These are phyloP conservation scores for Amesomyces nigricolor DNA, from an alignment of 2,329 filamentous ascomycete species.

Conservation along the genomic window DNA sequence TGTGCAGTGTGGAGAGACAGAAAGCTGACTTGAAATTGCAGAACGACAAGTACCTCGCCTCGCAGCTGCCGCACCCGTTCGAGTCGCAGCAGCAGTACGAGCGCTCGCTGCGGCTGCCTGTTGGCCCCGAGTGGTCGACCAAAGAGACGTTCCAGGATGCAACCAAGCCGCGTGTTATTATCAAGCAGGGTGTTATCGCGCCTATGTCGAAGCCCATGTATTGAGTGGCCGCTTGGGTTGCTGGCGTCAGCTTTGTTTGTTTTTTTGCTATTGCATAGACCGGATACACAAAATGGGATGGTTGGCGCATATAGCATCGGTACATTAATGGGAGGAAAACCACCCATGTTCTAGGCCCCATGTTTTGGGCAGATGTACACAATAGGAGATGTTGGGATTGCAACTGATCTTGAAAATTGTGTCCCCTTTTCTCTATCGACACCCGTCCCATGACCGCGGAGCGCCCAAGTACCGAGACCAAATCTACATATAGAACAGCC, in stretches of 20 bases:
- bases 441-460: constrained; percentile 2
- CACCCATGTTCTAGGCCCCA: not conserved
- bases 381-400: not conserved
- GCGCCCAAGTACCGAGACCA: constrained; percentile 1
- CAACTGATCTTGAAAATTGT: not conserved
- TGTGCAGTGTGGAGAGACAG: not conserved
- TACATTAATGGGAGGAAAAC: not conserved
- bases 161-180: constrained; percentile 81
- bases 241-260: not conserved
- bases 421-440: constrained; percentile 3
- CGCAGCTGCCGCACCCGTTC: constrained; percentile 79
- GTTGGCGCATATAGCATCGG: not conserved
- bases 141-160: constrained; percentile 87
- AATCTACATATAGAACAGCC: not conserved
- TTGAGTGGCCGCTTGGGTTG: not conserved
- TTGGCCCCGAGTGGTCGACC: constrained; percentile 94
- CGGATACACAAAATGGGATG: constrained; percentile 10
- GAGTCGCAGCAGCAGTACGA: constrained; percentile 88
- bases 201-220: constrained; percentile 72
- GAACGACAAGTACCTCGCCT: constrained; percentile 83
- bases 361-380: not conserved
- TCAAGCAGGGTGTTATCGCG: constrained; percentile 86
- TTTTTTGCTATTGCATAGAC: constrained; percentile 1
- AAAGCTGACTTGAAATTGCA: constrained; percentile 30
- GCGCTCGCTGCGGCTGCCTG: constrained; percentile 73